Evolutionary conservation across 495 filamentous ascomycete genomes (phyloP), one percentile per base, ranked within the genome.

Genomic region (Aspergillus affinis): DNA sequence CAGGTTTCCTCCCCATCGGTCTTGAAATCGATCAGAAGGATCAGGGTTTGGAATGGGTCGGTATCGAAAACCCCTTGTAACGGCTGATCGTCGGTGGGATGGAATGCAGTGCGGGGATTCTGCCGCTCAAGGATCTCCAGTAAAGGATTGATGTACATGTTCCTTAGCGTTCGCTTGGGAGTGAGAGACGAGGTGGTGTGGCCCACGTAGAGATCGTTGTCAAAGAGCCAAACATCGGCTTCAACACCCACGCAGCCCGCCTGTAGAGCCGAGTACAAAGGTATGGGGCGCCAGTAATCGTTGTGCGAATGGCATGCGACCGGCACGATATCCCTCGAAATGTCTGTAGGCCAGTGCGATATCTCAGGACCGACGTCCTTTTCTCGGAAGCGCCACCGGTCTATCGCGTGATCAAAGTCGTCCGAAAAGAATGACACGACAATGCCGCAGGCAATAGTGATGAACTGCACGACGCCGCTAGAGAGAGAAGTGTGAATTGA

Each of bases 161-260:
- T 78, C 9, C 71, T 68, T 17, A 88, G 69, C 0, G 84, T 87
- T 6, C 80, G 77, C 49, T 76, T 74, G 23, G 65, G 72, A 0
- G 75, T 77, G 20, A 86, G 70, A 32, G 78, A 71, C 1, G 76
- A 73, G 7, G 66, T 71, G 7, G 74, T 77, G 57, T 88, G 85
- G 19, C 83, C 84, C 23, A 88, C 81, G 55, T 77, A 88, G 18
- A 90, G 76, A 9, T 91, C 86, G 4, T 86, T 72, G 49, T 88
- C 82, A 62, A 87, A 84, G 10, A 90, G 81, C 91, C 91, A 97
- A 19, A 97, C 86, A 66, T 97, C 93, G 0, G 91, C 91, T 74
- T 97, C 93, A 32, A 93, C 84, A 15, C 84, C 75, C 19, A 84
- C 79, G 59, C 85, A 88, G 18, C 93, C 90, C 2, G 75, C 63